Evolutionary conservation across 2,329 filamentous ascomycete species (phyloP).

Genomic region (Hypoxylon sp.): DNA sequence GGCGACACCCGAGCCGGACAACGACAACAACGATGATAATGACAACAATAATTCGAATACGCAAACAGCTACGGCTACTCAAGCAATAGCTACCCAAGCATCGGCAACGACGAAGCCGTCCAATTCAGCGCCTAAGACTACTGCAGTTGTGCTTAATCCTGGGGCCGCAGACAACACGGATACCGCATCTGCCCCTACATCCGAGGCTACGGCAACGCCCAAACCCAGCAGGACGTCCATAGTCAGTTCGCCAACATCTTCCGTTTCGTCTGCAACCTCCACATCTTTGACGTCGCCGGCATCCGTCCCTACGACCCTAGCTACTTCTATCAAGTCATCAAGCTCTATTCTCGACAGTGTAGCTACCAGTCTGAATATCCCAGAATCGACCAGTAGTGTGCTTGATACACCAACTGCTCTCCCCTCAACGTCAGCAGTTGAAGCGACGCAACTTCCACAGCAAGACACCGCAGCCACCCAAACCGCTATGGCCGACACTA

Average conservation of each 20-base stretch:
- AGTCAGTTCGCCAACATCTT: slow-evolving; percentile 9
- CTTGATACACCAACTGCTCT: slow-evolving; percentile 22
- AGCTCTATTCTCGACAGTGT: slow-evolving; percentile 46
- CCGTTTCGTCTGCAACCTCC: not conserved
- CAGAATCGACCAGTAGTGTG: slow-evolving; percentile 30
- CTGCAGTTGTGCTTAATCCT: slow-evolving; percentile 36
- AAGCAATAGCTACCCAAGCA: not conserved
- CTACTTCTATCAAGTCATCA: slow-evolving; percentile 45
- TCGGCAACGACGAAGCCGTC: slow-evolving; percentile 19
- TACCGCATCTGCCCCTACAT: slow-evolving; percentile 10
- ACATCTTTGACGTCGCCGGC: not conserved
- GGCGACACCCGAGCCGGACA: slow-evolving; percentile 27
- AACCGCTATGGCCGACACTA: slow-evolving; percentile 24
- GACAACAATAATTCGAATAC: slow-evolving; percentile 7
- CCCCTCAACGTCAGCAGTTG: slow-evolving; percentile 18
- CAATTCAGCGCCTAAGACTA: slow-evolving; percentile 26
- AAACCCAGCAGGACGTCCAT: slow-evolving; percentile 32
- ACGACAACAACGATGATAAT: not conserved
- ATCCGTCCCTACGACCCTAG: slow-evolving; percentile 40
- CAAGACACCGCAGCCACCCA: slow-evolving; percentile 18
- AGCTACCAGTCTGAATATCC: slow-evolving; percentile 43
- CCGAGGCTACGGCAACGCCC: slow-evolving; percentile 23
- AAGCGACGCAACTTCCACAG: slow-evolving; percentile 27
- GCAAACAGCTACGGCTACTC: not conserved
- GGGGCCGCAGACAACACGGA: slow-evolving; percentile 25